phyloP scores from a whole-genome alignment of 2,329 filamentous ascomycete genomes.

The Aspergillus eucalypticola region DNA sequence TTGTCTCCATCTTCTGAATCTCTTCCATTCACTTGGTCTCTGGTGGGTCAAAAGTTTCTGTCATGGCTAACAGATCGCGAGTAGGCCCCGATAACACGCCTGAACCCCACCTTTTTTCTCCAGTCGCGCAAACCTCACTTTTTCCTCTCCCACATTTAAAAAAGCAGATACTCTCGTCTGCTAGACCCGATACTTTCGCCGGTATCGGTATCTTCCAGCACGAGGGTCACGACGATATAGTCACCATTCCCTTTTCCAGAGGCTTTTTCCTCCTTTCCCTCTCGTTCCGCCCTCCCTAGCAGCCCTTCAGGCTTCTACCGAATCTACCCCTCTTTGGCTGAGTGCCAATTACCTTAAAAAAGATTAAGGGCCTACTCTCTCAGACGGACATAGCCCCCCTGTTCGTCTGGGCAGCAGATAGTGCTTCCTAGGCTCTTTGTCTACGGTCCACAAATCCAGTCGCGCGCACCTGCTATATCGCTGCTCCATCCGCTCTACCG shows the following conservation, averaged over 20 bases:
- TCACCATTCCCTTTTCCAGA: conserved; percentile 86
- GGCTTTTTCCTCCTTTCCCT: conserved; percentile 74
- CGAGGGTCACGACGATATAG: conserved; percentile 61
- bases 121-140: conserved; percentile 13
- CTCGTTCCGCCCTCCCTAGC: conserved; percentile 86
- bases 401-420: conserved; percentile 98
- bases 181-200: conserved; percentile 79
- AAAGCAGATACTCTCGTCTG: conserved; percentile 70
- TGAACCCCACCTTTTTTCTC: conserved; percentile 25
- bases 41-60: background rate
- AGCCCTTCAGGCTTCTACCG: conserved; percentile 56
- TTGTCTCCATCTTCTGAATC: conserved; percentile 1
- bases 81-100: conserved; percentile 65
- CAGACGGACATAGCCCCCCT: conserved; percentile 79
- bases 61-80: conserved; percentile 20
- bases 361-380: conserved; percentile 92
- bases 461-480: conserved; percentile 16
- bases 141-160: conserved; percentile 20
- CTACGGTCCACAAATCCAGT: conserved; percentile 24
- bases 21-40: background rate
- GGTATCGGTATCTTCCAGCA: conserved; percentile 80
- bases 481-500: conserved; percentile 15
- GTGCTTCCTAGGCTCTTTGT: conserved; percentile 69
- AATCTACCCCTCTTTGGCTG: conserved; percentile 63
- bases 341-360: conserved; percentile 71